Conservation (phyloP, 305 asterid species). For the Fraxinus latifolia region DNA sequence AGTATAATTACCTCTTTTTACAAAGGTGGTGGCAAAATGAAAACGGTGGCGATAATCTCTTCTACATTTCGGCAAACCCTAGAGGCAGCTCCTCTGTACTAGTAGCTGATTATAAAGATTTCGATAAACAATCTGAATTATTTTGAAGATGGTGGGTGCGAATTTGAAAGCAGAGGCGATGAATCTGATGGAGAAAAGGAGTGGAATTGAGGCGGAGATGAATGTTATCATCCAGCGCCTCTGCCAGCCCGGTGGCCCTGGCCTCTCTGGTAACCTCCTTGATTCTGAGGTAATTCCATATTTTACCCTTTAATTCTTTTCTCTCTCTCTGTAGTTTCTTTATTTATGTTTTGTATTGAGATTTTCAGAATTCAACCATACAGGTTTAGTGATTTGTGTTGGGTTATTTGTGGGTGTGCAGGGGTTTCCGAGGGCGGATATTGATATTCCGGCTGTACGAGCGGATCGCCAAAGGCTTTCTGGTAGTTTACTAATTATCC, state of each 20-base stretch:
- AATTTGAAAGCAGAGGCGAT: conserved; percentile 78
- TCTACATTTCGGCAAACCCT: conserved; percentile 28
- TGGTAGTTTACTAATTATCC: conserved; percentile 38
- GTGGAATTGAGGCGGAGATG: conserved; percentile 69
- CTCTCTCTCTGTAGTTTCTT: not conserved
- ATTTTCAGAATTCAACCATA: not conserved
- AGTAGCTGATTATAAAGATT: not conserved
- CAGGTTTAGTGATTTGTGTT: not conserved
- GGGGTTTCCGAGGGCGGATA: conserved; percentile 92
- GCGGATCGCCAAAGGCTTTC: conserved; percentile 74
- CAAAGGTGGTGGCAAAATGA: not conserved
- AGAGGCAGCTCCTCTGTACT: not conserved
- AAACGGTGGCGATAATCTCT: not conserved
- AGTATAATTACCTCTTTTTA: not conserved
- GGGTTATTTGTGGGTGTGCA: conserved; percentile 34
- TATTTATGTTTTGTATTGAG: not conserved
- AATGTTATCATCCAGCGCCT: conserved; percentile 69
- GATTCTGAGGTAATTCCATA: conserved; percentile 57
- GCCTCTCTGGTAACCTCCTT: conserved; percentile 74
- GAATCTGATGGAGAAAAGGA: conserved; percentile 75
- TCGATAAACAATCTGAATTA: not conserved
- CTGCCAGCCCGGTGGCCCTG: conserved; percentile 78
- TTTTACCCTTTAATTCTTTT: not conserved
- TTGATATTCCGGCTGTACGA: conserved; percentile 71
- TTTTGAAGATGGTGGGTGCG: conserved; percentile 66